Evolutionary conservation across 345 rosid genomes (phyloP), one percentile per base, ranked within the genome.

Genomic region (Noccaea caerulescens): DNA sequence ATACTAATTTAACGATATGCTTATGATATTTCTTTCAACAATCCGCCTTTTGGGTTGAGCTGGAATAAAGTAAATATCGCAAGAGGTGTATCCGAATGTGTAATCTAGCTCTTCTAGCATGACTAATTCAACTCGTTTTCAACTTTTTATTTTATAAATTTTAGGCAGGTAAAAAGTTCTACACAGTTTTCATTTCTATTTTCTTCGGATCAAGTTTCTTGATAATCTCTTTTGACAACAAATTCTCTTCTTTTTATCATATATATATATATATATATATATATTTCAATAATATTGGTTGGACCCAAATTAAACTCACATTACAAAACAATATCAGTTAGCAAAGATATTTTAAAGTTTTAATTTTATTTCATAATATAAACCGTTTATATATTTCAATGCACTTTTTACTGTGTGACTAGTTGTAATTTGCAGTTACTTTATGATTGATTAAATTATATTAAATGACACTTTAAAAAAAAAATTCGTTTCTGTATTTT

Each of bases 221-320:
- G 23, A 10, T 37, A 13, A 8, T 66, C 63, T 41, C 36, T 38
- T 37, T 37, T 20, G 34, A 59, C 47, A 23, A 20, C 0, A 39
- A 1, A 59, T 23, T 56, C n/a, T 56, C 5, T 36, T 55, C 5
- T 58, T 54, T n/a, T n/a, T n/a, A n/a, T n/a, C n/a, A n/a, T n/a
- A n/a, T n/a, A n/a, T n/a, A n/a, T n/a, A n/a, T n/a, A n/a, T n/a
- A n/a, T n/a, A n/a, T n/a, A n/a, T n/a, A n/a, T 32, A 47, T 27
- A 52, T 27, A 52, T 34, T 11, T 47, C 14, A 49, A 8, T 23
- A 49, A 49, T 4, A 33, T 63, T 53, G 38, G 50, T 16, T 66
- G 43, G 62, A 32, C 18, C 53, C 51, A 27, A 39, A n/a, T n/a
- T n/a, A n/a, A n/a, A 51, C 23, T 23, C 14, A 37, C 69, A 65